A percentile compares a stretch with the other conserved stretches of the same genome.
These are phyloP conservation scores for Clonostachys rosea DNA, from an alignment of 2,329 filamentous ascomycete genomes.

Conservation along the genomic window DNA sequence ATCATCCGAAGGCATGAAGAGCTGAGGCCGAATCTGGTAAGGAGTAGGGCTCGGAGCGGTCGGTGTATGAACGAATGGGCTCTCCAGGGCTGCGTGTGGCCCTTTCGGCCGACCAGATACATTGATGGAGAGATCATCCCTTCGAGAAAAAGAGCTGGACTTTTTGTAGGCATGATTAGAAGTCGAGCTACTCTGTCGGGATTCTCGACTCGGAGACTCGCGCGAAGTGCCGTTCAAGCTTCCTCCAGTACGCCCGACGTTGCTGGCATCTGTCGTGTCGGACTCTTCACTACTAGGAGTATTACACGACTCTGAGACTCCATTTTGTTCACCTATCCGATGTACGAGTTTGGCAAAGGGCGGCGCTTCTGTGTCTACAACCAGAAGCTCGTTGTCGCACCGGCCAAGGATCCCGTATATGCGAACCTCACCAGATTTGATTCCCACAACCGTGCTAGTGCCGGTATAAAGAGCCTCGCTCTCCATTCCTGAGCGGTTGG, in stretches of 20 bases:
- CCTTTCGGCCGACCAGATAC: too few species aligned
- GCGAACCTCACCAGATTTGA: constrained; percentile 59
- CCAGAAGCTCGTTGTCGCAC: constrained; percentile 61
- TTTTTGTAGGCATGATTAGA: too few species aligned
- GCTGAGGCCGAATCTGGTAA: constrained; percentile 15
- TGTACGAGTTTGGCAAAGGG: constrained; percentile 40
- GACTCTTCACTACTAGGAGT: constrained; percentile 1
- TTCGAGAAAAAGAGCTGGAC: too few species aligned
- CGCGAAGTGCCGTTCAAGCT: too few species aligned
- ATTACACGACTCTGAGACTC: constrained; percentile 1
- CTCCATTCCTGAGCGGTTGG: constrained; percentile 67
- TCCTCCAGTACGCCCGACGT: neutral
- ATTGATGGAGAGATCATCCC: too few species aligned
- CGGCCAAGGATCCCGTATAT: constrained; percentile 69
- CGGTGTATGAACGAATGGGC: constrained; percentile 16
- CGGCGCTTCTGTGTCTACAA: constrained; percentile 55
- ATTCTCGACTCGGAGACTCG: neutral
- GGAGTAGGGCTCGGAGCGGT: constrained; percentile 26
- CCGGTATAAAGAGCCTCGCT: constrained; percentile 66
- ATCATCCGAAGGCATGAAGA: constrained; percentile 14
- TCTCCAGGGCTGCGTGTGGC: too few species aligned
- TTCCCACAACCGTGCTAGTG: constrained; percentile 65
- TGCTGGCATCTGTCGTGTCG: neutral
- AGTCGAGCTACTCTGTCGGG: too few species aligned
- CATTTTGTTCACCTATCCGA: constrained; percentile 8